Evolutionary conservation across 2,329 filamentous ascomycete species (phyloP), one percentile per base, ranked within the genome.

Genomic region (Sporothrix brasiliensis): DNA sequence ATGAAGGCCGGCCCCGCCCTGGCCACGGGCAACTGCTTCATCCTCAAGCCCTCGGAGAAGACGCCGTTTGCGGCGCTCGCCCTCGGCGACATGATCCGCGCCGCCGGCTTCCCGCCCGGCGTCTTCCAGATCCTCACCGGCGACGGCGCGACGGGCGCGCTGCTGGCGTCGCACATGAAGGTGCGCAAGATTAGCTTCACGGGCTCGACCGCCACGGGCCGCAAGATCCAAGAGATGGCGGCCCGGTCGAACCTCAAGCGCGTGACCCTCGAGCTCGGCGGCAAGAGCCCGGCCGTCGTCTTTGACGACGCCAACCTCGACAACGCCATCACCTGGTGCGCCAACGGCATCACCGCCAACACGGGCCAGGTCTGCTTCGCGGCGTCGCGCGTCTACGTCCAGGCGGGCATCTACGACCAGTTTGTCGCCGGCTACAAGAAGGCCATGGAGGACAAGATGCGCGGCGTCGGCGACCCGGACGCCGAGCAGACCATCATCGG

Each of bases 361-460:
- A 89, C 88, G 0, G 90, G 90, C 24, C 90, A 92, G 78, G 88
- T 92, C 50, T 92, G 90, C 81, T 91, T 90, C 44, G 92, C 92
- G 74, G 89, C 89, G 4, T 91, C 89, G 0, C 82, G 90, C 2
- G 88, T 92, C 5, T 92, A 92, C 78, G 85, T 92, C 1, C 89
- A 89, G 1, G 79, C 82, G 61, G 77, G 79, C 53, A 84, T 90
- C 78, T 88, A 90, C 73, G 74, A 81, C 30, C 81, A 80, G 9
- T 92, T 92, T 75, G 86, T 91, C 71, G 81, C 82, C 71, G 79
- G 79, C 0, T 82, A 92, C 41, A 79, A 90, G 21, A 81, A 84
- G 70, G 88, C 89, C 73, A 88, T 92, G 81, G 83, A 81, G 79
- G 77, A 82, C 60, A 78, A 77, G 71, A 83, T 85, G 72, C 82